phyloP scores from a whole-genome alignment of 2,329 filamentous ascomycete genomes.

The Diaporthe nobilis region DNA sequence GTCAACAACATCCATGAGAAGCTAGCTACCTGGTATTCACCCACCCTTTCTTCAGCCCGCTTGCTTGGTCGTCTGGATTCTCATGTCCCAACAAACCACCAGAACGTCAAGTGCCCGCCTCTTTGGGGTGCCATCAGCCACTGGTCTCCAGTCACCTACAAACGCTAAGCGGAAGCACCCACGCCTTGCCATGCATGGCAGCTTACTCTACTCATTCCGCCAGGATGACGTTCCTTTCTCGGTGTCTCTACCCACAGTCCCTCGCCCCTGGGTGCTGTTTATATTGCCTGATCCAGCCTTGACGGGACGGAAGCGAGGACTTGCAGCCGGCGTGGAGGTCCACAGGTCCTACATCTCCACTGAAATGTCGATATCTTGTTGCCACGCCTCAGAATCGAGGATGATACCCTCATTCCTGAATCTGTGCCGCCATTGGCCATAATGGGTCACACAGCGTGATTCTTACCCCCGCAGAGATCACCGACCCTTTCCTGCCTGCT shows the following conservation, averaged over 20 bases:
- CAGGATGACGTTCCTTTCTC: not conserved
- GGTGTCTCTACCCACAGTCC: not conserved
- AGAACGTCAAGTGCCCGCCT: not conserved
- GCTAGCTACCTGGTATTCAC: not conserved
- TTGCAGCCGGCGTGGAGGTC: constrained; percentile 5
- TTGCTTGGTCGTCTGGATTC: not conserved
- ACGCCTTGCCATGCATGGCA: not conserved
- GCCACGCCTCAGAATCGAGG: not conserved
- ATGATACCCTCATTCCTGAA: not conserved
- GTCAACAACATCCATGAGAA: not conserved
- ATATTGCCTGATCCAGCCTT: not conserved
- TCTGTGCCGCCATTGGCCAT: not conserved
- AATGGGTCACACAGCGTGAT: not conserved
- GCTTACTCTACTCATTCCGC: not conserved
- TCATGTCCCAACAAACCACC: constrained; percentile 13
- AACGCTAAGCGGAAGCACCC: too few species aligned
- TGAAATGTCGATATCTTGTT: not conserved
- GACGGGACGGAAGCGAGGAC: constrained; percentile 12
- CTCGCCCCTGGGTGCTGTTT: not conserved
- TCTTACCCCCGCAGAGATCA: not conserved
- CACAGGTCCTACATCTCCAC: not conserved
- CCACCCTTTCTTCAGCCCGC: not conserved
- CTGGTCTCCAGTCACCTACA: not conserved
- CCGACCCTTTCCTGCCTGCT: not conserved
- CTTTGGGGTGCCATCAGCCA: not conserved